These are phyloP conservation scores for Ceriops zippeliana DNA, from an alignment of 345 rosid species.

Conservation along the genomic window DNA sequence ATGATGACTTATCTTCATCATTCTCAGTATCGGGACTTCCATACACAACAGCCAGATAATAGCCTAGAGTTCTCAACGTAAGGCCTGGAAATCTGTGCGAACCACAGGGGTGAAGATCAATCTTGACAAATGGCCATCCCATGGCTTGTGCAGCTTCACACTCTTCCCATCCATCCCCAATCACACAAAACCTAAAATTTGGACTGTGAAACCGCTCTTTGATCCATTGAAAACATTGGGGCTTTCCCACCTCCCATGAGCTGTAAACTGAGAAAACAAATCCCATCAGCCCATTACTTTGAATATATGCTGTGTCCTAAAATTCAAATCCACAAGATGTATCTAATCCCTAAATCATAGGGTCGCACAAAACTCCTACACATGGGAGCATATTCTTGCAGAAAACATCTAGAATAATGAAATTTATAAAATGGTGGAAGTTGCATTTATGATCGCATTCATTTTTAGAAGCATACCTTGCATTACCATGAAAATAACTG, in stretches of 20 bases:
- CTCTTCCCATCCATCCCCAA: constrained; percentile 93
- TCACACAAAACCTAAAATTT: constrained; percentile 60
- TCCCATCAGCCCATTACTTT: not conserved
- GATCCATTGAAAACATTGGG: constrained; percentile 70
- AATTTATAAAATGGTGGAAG: not conserved
- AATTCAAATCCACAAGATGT: not conserved
- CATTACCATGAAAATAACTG: not conserved
- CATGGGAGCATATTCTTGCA: not conserved
- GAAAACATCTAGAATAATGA: not conserved
- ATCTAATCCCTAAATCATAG: not conserved
- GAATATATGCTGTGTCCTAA: not conserved
- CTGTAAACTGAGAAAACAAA: constrained; percentile 57
- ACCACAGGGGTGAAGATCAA: constrained; percentile 56
- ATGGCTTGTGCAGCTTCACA: constrained; percentile 75
- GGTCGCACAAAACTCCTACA: not conserved
- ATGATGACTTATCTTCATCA: constrained; percentile 22
- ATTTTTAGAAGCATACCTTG: not conserved
- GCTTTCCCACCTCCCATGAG: constrained; percentile 76
- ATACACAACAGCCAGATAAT: constrained; percentile 61
- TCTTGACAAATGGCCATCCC: constrained; percentile 86
- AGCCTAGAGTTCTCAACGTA: constrained; percentile 59
- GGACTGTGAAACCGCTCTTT: constrained; percentile 49
- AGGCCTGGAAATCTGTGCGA: constrained; percentile 80
- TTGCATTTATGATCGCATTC: not conserved
- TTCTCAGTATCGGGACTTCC: constrained; percentile 36